Conservation (phyloP, 208 protist genomes). For the Angomonas ambiguus region DNA sequence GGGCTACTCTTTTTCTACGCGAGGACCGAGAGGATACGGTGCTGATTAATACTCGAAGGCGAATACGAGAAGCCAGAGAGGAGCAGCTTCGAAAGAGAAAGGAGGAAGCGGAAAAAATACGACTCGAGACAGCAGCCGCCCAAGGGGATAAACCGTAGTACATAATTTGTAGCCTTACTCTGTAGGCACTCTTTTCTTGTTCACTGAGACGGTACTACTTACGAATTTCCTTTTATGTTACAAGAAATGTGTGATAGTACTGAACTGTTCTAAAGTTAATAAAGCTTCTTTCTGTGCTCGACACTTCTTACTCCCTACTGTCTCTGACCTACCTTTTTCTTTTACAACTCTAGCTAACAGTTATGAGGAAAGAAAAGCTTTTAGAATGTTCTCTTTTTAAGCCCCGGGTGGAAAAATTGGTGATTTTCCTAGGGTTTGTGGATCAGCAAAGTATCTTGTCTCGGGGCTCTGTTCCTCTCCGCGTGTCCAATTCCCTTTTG, state of each 20-base stretch:
- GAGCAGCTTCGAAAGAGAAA: constrained; percentile 75
- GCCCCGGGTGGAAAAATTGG: constrained; percentile 34
- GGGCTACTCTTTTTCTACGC: constrained; percentile 75
- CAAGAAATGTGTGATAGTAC: too few relatives aligned
- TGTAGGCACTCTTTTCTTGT: too few relatives aligned
- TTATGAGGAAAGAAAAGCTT: constrained; percentile 5
- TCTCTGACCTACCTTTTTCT: not conserved
- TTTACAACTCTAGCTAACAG: not conserved
- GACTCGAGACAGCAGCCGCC: constrained; percentile 39
- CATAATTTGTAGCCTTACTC: not conserved
- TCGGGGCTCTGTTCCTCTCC: constrained; percentile 36
- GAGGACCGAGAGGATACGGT: constrained; percentile 87
- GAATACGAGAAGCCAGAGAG: constrained; percentile 75
- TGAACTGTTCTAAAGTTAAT: too few relatives aligned
- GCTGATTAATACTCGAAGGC: constrained; percentile 72
- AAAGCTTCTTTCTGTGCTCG: too few relatives aligned
- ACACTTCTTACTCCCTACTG: too few relatives aligned
- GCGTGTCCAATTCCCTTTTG: constrained; percentile 46
- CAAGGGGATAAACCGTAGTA: constrained; percentile 37
- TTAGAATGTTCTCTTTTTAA: constrained; percentile 22
- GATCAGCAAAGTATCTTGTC: not conserved
- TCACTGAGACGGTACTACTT: too few relatives aligned
- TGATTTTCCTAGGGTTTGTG: constrained; percentile 53
- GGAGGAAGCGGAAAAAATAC: constrained; percentile 56
- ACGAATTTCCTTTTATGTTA: too few relatives aligned